Base-by-base conservation (phyloP, 331 rosid species). In the Acacia concinna region DNA sequence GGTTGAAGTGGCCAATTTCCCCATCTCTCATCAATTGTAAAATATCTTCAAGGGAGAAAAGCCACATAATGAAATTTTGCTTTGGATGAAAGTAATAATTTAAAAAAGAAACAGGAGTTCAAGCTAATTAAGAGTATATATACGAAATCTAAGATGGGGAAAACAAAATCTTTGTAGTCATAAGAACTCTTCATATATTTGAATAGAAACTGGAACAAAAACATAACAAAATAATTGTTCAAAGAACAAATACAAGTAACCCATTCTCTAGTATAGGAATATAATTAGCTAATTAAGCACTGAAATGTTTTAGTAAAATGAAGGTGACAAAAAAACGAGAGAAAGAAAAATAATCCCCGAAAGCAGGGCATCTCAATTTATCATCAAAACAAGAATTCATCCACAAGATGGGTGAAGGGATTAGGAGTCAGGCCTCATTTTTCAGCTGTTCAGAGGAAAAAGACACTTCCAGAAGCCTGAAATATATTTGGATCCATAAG, bases 301-400 rank as follows among this genome's bases (percentile, higher is more conserved):
- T 3, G 75, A 32, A 52, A 73, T 51, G 47, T 51, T 51, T 46
- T 20, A 31, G 20, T 49, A 71, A 49, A 71, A 14, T 21, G 40
- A 28, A 68, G 47, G 3, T 25, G 38, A 68, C 1, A 25, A 21
- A n/a, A n/a, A 21, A n/a, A 2, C 21, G 12, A 52, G 32, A 13
- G 14, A 40, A 41, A 41, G 49, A 41, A 15, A 10, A 30, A 47
- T 4, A 47, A 70, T 18, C 27, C 56, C 74, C 20, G 3, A 57
- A 69, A 15, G 28, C 59, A 69, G 37, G 7, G 21, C 27, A 44
- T 46, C 41, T 27, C 27, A 4, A 70, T 15, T 27, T 15, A 43
- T 44, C 74, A 70, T 20, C 41, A 17, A 23, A 68, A 68, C 35
- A 25, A 40, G 74, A 68, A n/a, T n/a, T n/a, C n/a, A n/a, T n/a